These are phyloP conservation scores for Paragyromitra xinjiangensis DNA, from an alignment of 495 filamentous ascomycete genomes.

Conservation along the genomic window DNA sequence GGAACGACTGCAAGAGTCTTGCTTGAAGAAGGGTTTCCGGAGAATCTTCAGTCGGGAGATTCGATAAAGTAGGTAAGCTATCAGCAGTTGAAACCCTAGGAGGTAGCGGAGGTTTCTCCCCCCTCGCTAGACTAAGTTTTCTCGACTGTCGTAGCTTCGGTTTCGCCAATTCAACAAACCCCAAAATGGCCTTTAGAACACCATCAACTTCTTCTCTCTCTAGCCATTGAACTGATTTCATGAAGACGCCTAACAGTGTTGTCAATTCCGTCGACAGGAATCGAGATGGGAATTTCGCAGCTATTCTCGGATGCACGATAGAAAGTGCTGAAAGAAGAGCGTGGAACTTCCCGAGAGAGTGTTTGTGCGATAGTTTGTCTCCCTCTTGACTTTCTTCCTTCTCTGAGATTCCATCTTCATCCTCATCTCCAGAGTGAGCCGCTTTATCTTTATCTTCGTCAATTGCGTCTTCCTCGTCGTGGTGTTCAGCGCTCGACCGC, in stretches of 20 bases:
- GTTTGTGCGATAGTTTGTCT: conserved; percentile 49
- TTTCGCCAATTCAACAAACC: conserved; percentile 52
- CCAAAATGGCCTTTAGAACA: conserved; percentile 44
- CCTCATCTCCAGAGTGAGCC: conserved; percentile 50
- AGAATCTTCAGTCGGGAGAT: conserved; percentile 59
- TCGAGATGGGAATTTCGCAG: conserved; percentile 88
- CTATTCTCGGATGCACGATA: conserved; percentile 85
- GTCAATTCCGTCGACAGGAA: conserved; percentile 88
- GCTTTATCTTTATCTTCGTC: conserved; percentile 42
- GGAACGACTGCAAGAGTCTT: conserved; percentile 82
- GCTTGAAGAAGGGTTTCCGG: conserved; percentile 67
- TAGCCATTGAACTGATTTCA: conserved; percentile 53
- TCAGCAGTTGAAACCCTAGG: conserved; percentile 55
- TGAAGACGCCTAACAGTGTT: conserved; percentile 58
- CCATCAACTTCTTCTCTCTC: conserved; percentile 50
- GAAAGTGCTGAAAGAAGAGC: conserved; percentile 80
- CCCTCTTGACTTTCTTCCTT: conserved; percentile 52
- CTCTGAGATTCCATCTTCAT: conserved; percentile 41
- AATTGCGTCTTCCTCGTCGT: conserved; percentile 59
- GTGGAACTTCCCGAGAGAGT: conserved; percentile 69
- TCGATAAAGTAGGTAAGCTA: conserved; percentile 6
- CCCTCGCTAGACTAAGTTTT: conserved; percentile 38
- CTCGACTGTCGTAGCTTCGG: conserved; percentile 43
- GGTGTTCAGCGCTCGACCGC: conserved; percentile 59
- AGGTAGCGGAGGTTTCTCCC: conserved; percentile 53